Evolutionary conservation across 768 basidiomycete genomes (phyloP).

Genomic region (Auricularia sp.): DNA sequence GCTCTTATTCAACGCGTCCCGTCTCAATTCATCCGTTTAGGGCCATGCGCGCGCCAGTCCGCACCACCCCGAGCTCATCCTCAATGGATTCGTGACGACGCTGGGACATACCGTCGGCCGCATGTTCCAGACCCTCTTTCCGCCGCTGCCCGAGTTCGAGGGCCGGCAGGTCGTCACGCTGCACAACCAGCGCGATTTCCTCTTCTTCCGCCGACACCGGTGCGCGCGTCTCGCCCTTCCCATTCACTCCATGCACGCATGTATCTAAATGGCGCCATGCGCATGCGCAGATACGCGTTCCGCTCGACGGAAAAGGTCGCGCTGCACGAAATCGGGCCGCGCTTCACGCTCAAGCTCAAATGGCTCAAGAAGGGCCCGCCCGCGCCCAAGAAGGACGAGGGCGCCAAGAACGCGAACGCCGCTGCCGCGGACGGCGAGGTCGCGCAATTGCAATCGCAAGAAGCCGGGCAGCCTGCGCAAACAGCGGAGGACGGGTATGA

Average conservation of each 20-base stretch:
- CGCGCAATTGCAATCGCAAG: constrained; percentile 10
- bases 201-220: constrained; percentile 95
- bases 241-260: constrained; percentile 8
- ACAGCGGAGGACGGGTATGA: constrained; percentile 33
- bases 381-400: constrained; percentile 43
- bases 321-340: constrained; percentile 94
- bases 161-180: constrained; percentile 94
- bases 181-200: constrained; percentile 95
- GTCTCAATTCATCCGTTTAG: constrained; percentile 26
- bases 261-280: constrained; percentile 9
- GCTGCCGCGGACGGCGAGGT: constrained; percentile 20
- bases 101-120: constrained; percentile 89
- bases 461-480: constrained; percentile 11
- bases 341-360: constrained; percentile 88
- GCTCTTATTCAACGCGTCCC: no score
- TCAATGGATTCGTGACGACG: constrained; percentile 89
- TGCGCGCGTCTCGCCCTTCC: constrained; percentile 24
- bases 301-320: constrained; percentile 83
- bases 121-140: constrained; percentile 95
- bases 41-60: constrained; percentile 88
- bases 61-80: constrained; percentile 88
- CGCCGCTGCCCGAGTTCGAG: constrained; percentile 88
- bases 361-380: constrained; percentile 86
- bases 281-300: constrained; percentile 93
- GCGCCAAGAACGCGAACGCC: constrained; percentile 21